Conservation (phyloP, 441 rosid species). For the Brassica hybrid region DNA sequence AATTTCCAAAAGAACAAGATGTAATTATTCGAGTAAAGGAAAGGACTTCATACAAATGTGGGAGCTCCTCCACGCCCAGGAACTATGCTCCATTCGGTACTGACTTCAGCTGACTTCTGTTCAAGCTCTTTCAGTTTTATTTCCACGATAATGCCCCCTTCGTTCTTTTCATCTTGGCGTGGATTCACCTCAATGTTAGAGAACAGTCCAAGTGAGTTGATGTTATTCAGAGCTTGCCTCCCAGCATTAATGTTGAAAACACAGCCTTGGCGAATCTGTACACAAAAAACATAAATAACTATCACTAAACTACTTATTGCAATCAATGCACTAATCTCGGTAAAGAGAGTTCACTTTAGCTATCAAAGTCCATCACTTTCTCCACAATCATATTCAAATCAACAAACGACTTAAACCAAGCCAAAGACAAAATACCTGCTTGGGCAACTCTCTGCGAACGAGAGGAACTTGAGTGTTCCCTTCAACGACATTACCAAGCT, state of each 20-base stretch:
- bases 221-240: constrained; percentile 85
- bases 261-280: constrained; percentile 80
- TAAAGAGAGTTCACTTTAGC: not conserved
- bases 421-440: constrained; percentile 57
- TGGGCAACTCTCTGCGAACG: constrained; percentile 86
- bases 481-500: constrained; percentile 95
- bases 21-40: not conserved
- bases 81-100: constrained; percentile 97
- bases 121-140: constrained; percentile 95
- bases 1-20: not conserved
- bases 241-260: constrained; percentile 96
- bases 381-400: not conserved
- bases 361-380: not conserved
- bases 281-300: not conserved
- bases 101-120: constrained; percentile 97
- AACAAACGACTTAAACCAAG: not conserved
- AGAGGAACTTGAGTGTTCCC: constrained; percentile 89
- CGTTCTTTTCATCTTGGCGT: constrained; percentile 90
- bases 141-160: constrained; percentile 94
- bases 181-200: constrained; percentile 96
- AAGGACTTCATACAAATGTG: constrained; percentile 61
- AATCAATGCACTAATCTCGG: not conserved
- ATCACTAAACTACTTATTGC: constrained; percentile 19
- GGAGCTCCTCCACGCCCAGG: constrained; percentile 99
- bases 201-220: constrained; percentile 78